Conservation (phyloP, 352 stramenopile genomes). For the Halophytophthora batemanensis region DNA sequence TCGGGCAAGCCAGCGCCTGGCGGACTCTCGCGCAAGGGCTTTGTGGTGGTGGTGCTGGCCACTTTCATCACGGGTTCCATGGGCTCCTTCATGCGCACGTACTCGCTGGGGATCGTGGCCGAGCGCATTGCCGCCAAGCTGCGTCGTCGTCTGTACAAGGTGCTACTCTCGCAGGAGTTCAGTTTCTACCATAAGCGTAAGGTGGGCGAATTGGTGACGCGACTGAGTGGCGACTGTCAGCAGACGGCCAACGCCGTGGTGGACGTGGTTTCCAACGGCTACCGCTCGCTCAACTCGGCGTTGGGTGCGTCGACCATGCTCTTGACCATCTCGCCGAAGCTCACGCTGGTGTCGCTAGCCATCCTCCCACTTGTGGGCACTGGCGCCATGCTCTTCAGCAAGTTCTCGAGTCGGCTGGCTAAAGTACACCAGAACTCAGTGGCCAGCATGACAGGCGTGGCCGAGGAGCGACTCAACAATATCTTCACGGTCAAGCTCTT, state of each 20-base stretch:
- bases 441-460: slow-evolving; percentile 71
- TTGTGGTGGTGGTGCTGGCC: slow-evolving; percentile 79
- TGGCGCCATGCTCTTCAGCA: slow-evolving; percentile 80
- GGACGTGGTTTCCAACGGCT: slow-evolving; percentile 82
- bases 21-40: slow-evolving; percentile 78
- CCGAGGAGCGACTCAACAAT: slow-evolving; percentile 86
- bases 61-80: slow-evolving; percentile 84
- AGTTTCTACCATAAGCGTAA: slow-evolving; percentile 82
- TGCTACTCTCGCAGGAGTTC: slow-evolving; percentile 79
- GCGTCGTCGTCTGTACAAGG: slow-evolving; percentile 67
- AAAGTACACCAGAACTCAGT: slow-evolving; percentile 81
- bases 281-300: slow-evolving; percentile 87
- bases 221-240: slow-evolving; percentile 85
- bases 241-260: slow-evolving; percentile 88
- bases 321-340: slow-evolving; percentile 84
- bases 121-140: slow-evolving; percentile 83
- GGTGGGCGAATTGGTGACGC: slow-evolving; percentile 83
- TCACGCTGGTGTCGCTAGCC: slow-evolving; percentile 86
- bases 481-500: slow-evolving; percentile 90
- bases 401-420: slow-evolving; percentile 73
- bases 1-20: slow-evolving; percentile 66
- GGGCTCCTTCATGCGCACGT: slow-evolving; percentile 85
- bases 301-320: slow-evolving; percentile 88
- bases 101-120: slow-evolving; percentile 87
- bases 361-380: slow-evolving; percentile 79